Conservation (phyloP, 1,139 yeast species). For the Hyphopichia wangnamkhiaoensis region DNA sequence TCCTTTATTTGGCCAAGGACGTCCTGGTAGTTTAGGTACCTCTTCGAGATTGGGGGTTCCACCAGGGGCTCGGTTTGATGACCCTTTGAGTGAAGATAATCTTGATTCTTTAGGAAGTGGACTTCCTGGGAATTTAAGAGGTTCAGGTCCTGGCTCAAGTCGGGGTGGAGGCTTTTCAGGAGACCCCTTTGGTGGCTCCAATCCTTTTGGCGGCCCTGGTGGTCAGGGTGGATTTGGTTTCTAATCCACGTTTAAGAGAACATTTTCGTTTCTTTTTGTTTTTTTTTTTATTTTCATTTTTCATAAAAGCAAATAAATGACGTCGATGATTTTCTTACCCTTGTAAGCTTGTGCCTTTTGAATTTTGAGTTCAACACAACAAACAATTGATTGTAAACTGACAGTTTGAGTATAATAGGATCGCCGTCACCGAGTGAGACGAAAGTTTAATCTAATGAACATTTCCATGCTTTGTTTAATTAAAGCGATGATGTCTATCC, state of each 20-base stretch:
- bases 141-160: conserved; percentile 19
- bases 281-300: too few species aligned
- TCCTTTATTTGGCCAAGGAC: conserved; percentile 42
- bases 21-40: conserved; percentile 20
- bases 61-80: conserved; percentile 57
- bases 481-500: too few species aligned
- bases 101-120: conserved; percentile 47
- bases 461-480: too few species aligned
- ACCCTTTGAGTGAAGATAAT: conserved; percentile 50
- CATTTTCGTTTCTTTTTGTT: neutral
- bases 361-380: too few species aligned
- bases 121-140: conserved; percentile 45
- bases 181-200: neutral
- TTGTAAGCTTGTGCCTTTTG: too few species aligned
- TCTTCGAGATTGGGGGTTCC: conserved; percentile 39
- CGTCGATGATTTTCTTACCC: too few species aligned
- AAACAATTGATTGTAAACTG: too few species aligned
- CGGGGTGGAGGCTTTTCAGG: neutral
- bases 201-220: neutral
- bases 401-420: too few species aligned
- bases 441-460: too few species aligned
- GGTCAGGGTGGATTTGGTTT: conserved; percentile 2
- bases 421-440: too few species aligned
- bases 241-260: too few species aligned
- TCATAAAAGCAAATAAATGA: too few species aligned